These are phyloP conservation scores for Didymella keratinophila DNA, from an alignment of 2,329 filamentous ascomycete species.

Conservation along the genomic window DNA sequence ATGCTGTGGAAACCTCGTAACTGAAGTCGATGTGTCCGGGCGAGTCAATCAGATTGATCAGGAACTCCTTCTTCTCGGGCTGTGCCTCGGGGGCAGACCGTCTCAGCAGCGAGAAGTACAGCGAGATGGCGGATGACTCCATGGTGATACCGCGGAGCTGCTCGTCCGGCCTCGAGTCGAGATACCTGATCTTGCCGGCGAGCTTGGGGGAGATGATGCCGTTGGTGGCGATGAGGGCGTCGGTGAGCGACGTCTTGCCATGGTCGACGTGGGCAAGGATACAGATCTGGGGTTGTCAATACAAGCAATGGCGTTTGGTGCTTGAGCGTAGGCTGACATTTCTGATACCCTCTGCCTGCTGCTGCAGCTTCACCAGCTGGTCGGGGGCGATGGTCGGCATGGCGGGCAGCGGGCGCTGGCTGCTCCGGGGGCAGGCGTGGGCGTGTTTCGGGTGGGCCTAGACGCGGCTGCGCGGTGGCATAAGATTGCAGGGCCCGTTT, in stretches of 20 bases:
- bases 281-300: slow-evolving; percentile 68
- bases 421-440: slow-evolving; percentile 2
- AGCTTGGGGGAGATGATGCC: slow-evolving; percentile 98
- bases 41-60: slow-evolving; percentile 97
- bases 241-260: slow-evolving; percentile 96
- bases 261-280: slow-evolving; percentile 97
- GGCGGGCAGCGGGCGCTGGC: slow-evolving; percentile 7
- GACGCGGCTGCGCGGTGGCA: neutral
- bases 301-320: neutral
- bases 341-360: slow-evolving; percentile 84
- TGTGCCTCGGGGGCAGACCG: slow-evolving; percentile 71
- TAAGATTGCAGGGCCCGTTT: slow-evolving; percentile 11
- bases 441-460: slow-evolving; percentile 10
- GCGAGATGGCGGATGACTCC: slow-evolving; percentile 97
- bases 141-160: slow-evolving; percentile 98
- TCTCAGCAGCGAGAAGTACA: slow-evolving; percentile 92
- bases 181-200: slow-evolving; percentile 96
- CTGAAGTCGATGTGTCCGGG: slow-evolving; percentile 99
- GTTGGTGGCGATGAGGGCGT: slow-evolving; percentile 96
- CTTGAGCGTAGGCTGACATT: slow-evolving; percentile 69
- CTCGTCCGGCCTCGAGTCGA: slow-evolving; percentile 95
- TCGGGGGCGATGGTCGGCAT: slow-evolving; percentile 95
- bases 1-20: slow-evolving; percentile 96
- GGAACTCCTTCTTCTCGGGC: slow-evolving; percentile 82
- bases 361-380: slow-evolving; percentile 88